Conservation (phyloP, 192 early-diverging fungal species). For the Rhizophagus clarus region DNA sequence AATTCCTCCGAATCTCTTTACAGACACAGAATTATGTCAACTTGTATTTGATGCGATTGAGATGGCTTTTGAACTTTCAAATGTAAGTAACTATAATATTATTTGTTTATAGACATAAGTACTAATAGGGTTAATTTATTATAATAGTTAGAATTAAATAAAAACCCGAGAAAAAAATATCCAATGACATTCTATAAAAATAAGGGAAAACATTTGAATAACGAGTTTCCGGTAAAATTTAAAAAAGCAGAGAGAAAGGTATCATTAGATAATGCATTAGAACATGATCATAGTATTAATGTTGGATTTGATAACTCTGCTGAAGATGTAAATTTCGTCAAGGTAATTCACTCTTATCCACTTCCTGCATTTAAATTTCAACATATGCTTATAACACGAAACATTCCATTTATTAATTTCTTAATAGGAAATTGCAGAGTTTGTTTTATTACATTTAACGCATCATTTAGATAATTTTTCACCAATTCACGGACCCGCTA, state of each 20-base stretch:
- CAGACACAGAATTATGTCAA: slow-evolving; percentile 61
- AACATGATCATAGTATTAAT: slow-evolving; percentile 18
- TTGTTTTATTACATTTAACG: slow-evolving; percentile 61
- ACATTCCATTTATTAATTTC: background rate
- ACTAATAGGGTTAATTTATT: background rate
- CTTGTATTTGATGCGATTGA: slow-evolving; percentile 76
- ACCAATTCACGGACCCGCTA: slow-evolving; percentile 63
- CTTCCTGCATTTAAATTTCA: too few species aligned
- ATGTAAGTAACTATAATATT: slow-evolving; percentile 16
- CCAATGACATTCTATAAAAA: background rate
- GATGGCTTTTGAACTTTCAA: slow-evolving; percentile 45
- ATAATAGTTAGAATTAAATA: slow-evolving; percentile 7
- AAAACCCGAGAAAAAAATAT: background rate
- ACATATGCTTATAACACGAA: too few species aligned
- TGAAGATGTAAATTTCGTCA: slow-evolving; percentile 25
- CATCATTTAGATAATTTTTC: slow-evolving; percentile 74
- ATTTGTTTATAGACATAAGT: background rate
- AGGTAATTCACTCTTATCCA: background rate
- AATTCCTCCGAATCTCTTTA: slow-evolving; percentile 59
- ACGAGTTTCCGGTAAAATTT: slow-evolving; percentile 4
- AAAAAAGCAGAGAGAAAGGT: slow-evolving; percentile 27
- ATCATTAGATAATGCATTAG: background rate
- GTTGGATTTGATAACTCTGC: slow-evolving; percentile 18
- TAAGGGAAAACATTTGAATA: background rate
- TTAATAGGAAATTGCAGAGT: slow-evolving; percentile 66